Conservation (phyloP, 2,329 filamentous ascomycete genomes). For the Magnaporthiopsis incrustans region DNA sequence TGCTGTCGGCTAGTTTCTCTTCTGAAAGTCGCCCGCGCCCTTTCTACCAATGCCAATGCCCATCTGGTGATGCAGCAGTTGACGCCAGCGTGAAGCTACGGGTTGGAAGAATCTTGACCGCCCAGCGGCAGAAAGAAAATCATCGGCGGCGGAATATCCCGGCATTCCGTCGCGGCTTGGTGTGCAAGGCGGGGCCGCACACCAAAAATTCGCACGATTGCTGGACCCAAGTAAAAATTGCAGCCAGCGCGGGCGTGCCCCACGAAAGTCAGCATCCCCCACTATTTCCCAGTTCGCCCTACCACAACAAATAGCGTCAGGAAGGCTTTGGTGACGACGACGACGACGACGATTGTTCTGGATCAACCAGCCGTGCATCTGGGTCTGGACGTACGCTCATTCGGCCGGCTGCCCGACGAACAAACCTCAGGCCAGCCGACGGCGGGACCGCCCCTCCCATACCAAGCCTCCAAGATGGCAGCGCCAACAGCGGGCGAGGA, state of each 20-base stretch:
- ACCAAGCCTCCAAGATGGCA: conserved; percentile 20
- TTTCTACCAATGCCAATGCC: not conserved
- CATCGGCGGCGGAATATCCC: not conserved
- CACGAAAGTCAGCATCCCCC: conserved; percentile 6
- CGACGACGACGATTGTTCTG: not conserved
- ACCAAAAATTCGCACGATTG: conserved; percentile 17
- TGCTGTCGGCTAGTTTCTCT: too few species aligned
- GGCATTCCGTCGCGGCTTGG: not conserved
- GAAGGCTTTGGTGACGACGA: not conserved
- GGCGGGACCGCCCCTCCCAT: not conserved
- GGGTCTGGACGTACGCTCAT: conserved; percentile 16
- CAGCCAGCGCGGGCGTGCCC: conserved; percentile 7
- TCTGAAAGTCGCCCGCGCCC: too few species aligned
- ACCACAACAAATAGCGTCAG: not conserved
- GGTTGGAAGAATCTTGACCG: not conserved
- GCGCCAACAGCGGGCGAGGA: conserved; percentile 9
- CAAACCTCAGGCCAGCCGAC: not conserved
- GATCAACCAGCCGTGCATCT: conserved; percentile 5
- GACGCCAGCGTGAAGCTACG: not conserved
- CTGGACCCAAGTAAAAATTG: conserved; percentile 15
- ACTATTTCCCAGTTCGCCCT: conserved; percentile 3
- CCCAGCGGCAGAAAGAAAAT: not conserved
- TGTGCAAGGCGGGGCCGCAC: conserved; percentile 18
- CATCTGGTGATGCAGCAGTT: not conserved
- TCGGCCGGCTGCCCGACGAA: conserved; percentile 7